phyloP scores from a whole-genome alignment of 225 moss, liverwort and hornwort genomes.

The Sphagnum contortum region DNA sequence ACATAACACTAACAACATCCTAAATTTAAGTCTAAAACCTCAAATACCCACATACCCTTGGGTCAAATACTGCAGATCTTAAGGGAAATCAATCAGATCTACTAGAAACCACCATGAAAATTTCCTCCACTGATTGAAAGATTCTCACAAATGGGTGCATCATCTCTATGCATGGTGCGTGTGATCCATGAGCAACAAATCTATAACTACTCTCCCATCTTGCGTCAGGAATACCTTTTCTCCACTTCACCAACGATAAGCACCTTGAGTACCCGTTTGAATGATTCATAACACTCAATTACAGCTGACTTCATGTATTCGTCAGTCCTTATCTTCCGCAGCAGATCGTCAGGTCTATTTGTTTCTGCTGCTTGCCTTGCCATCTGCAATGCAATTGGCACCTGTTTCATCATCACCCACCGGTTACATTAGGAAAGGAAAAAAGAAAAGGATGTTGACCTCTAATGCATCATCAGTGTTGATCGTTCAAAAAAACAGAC shows the following conservation, averaged over 20 bases:
- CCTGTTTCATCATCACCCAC: constrained; percentile 21
- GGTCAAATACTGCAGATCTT: background rate
- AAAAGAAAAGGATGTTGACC: background rate
- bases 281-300: constrained; percentile 82
- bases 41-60: background rate
- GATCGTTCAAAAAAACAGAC: too few species aligned
- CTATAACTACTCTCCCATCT: too few species aligned
- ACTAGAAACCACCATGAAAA: too few species aligned
- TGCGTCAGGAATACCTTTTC: constrained; percentile 32
- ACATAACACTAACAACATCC: too few species aligned
- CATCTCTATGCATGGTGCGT: too few species aligned
- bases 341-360: constrained; percentile 63
- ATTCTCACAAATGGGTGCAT: too few species aligned
- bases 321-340: constrained; percentile 73
- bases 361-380: constrained; percentile 74
- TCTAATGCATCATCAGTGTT: too few species aligned
- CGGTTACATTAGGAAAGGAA: background rate
- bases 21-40: too few species aligned
- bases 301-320: constrained; percentile 96
- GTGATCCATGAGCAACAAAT: too few species aligned
- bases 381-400: constrained; percentile 92
- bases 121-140: too few species aligned
- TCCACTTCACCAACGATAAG: constrained; percentile 79
- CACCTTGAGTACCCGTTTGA: constrained; percentile 63
- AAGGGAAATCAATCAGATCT: too few species aligned